phyloP scores from a whole-genome alignment of 768 basidiomycete species.

The Leccinum arenicola region DNA sequence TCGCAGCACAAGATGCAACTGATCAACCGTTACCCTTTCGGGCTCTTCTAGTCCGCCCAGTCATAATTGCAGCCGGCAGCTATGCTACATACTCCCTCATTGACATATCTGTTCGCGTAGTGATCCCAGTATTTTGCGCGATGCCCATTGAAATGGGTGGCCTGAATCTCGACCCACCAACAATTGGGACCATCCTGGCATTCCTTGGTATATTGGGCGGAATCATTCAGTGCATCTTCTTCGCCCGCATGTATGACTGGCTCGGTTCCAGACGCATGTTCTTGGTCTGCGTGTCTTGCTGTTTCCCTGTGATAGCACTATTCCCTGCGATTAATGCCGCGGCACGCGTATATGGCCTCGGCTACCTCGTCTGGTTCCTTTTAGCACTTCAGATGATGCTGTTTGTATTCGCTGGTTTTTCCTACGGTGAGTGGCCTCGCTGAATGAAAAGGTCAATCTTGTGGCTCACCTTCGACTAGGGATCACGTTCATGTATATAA shows the following conservation, averaged over 20 bases:
- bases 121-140: conserved; percentile 33
- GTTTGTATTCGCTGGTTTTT: conserved; percentile 44
- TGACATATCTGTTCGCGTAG: conserved; percentile 59
- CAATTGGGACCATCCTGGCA: conserved; percentile 30
- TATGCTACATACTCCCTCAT: conserved; percentile 60
- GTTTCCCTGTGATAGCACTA: conserved; percentile 42
- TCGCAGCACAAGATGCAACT: background rate
- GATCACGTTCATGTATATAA: conserved; percentile 67
- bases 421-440: conserved; percentile 46
- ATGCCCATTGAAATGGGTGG: conserved; percentile 31
- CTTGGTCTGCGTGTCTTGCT: conserved; percentile 44
- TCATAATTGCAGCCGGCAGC: conserved; percentile 56
- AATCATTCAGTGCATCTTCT: conserved; percentile 58
- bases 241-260: conserved; percentile 50
- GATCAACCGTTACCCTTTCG: conserved; percentile 42
- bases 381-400: conserved; percentile 48
- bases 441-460: background rate
- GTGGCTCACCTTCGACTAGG: conserved; percentile 35
- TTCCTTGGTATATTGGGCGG: conserved; percentile 32
- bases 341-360: conserved; percentile 39
- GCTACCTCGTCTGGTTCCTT: conserved; percentile 44
- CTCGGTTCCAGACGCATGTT: conserved; percentile 61
- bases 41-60: conserved; percentile 46
- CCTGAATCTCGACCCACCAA: conserved; percentile 23
- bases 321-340: conserved; percentile 43